These are phyloP conservation scores for Haplographium delicatum DNA, from an alignment of 495 filamentous ascomycete species.

Conservation along the genomic window DNA sequence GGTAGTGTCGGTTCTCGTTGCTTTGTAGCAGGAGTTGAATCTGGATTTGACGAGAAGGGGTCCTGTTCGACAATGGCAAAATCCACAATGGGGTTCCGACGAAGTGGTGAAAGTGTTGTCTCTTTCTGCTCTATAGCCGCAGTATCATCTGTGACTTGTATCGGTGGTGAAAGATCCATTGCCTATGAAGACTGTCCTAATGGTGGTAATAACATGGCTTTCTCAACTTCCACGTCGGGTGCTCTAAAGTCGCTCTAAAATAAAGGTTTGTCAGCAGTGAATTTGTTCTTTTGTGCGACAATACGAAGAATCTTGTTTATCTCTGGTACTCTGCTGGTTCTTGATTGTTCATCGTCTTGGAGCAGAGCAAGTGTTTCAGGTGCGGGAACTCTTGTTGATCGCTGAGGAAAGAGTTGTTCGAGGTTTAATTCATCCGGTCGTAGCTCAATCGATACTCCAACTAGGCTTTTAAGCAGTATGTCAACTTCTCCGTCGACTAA, in stretches of 20 bases:
- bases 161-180: not conserved
- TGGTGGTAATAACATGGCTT: not conserved
- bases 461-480: too few species aligned
- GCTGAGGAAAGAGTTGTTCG: not conserved
- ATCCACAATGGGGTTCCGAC: too few species aligned
- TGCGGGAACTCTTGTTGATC: not conserved
- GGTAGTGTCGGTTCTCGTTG: not conserved
- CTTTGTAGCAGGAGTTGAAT: not conserved
- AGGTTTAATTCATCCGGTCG: too few species aligned
- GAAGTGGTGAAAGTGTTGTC: conserved; percentile 1
- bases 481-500: too few species aligned
- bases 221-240: not conserved
- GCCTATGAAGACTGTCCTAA: not conserved
- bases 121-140: not conserved
- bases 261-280: not conserved
- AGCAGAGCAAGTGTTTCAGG: conserved; percentile 1
- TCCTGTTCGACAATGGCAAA: too few species aligned
- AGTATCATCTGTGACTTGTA: not conserved
- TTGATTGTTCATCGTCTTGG: not conserved
- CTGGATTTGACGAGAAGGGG: too few species aligned
- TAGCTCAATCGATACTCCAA: too few species aligned
- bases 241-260: conserved; percentile 9
- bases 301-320: conserved; percentile 5
- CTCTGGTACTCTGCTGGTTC: conserved; percentile 2
- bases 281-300: not conserved